Evolutionary conservation across 2,329 filamentous ascomycete species (phyloP).

Genomic region (Torrubiellomyces zombiae): DNA sequence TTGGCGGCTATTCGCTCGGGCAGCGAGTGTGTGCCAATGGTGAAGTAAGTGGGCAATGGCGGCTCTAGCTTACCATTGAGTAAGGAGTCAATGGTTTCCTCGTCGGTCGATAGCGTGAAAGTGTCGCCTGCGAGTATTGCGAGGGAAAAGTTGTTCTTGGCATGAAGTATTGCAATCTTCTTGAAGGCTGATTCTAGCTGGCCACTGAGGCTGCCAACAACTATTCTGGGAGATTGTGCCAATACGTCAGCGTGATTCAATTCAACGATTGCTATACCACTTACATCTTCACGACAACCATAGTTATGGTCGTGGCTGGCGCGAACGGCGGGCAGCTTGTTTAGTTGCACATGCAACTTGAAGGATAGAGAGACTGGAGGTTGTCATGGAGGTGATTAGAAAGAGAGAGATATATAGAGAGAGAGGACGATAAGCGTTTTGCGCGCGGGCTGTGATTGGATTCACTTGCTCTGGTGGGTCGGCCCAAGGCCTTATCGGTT

Average conservation of each 20-base stretch:
- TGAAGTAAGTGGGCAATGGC: constrained; percentile 81
- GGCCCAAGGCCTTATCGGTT: constrained; percentile 17
- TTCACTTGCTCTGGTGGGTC: constrained; percentile 2
- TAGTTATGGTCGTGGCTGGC: too few species aligned
- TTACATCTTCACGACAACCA: constrained; percentile 34
- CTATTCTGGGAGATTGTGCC: constrained; percentile 36
- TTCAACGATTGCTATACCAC: constrained; percentile 4
- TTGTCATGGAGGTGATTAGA: constrained; percentile 1
- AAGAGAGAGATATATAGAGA: constrained; percentile 4
- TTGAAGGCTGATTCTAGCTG: constrained; percentile 58
- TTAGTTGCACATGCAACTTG: constrained; percentile 1
- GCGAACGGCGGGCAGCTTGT: too few species aligned
- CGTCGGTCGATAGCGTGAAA: constrained; percentile 47
- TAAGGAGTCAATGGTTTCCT: constrained; percentile 43
- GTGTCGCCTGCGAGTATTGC: constrained; percentile 74
- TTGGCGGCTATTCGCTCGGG: constrained; percentile 55
- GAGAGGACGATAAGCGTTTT: constrained; percentile 14
- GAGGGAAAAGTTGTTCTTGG: constrained; percentile 77
- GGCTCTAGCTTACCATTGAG: constrained; percentile 57
- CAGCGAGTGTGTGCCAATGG: constrained; percentile 56
- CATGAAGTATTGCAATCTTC: constrained; percentile 65
- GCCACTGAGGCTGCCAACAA: constrained; percentile 71
- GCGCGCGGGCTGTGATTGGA: constrained; percentile 18
- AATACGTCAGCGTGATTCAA: background rate
- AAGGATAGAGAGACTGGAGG: constrained; percentile 2